phyloP scores from a whole-genome alignment of 2,329 filamentous ascomycete species.

The Cladobotryum protrusum region DNA sequence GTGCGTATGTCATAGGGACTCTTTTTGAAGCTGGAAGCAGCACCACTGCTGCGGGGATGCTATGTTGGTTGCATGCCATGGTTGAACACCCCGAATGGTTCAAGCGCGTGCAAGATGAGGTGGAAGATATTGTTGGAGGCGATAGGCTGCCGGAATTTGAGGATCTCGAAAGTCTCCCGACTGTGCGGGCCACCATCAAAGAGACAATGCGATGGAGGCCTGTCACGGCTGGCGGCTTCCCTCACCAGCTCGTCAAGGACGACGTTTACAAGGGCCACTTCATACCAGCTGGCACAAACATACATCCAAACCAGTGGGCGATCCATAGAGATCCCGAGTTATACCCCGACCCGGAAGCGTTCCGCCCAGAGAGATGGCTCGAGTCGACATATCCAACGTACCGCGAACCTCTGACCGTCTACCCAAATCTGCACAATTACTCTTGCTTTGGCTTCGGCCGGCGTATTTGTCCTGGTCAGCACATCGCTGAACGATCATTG shows the following conservation, averaged over 20 bases:
- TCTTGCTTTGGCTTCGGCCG: slow-evolving; percentile 26
- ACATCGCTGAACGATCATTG: slow-evolving; percentile 2
- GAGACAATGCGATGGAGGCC: slow-evolving; percentile 55
- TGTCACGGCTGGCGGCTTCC: slow-evolving; percentile 32
- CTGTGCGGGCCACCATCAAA: slow-evolving; percentile 49
- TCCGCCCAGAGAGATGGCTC: slow-evolving; percentile 57
- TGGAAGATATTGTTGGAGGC: slow-evolving; percentile 47
- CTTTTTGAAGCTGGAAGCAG: slow-evolving; percentile 45
- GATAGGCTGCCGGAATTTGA: slow-evolving; percentile 45
- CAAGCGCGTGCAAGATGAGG: slow-evolving; percentile 47
- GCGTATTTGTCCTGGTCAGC: slow-evolving; percentile 2
- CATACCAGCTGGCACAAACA: slow-evolving; percentile 32
- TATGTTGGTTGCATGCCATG: slow-evolving; percentile 49
- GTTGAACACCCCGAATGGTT: slow-evolving; percentile 48
- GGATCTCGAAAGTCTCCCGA: slow-evolving; percentile 46
- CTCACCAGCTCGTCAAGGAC: slow-evolving; percentile 45
- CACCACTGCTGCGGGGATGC: slow-evolving; percentile 42
- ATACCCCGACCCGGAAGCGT: slow-evolving; percentile 59
- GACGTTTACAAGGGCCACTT: slow-evolving; percentile 43
- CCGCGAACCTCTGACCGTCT: slow-evolving; percentile 56
- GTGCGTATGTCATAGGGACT: neutral
- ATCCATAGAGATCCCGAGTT: slow-evolving; percentile 52
- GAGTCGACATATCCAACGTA: slow-evolving; percentile 58
- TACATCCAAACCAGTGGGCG: slow-evolving; percentile 26
- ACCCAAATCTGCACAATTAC: slow-evolving; percentile 55